Conservation (phyloP, 2,329 filamentous ascomycete species). For the Neofusicoccum parvum region DNA sequence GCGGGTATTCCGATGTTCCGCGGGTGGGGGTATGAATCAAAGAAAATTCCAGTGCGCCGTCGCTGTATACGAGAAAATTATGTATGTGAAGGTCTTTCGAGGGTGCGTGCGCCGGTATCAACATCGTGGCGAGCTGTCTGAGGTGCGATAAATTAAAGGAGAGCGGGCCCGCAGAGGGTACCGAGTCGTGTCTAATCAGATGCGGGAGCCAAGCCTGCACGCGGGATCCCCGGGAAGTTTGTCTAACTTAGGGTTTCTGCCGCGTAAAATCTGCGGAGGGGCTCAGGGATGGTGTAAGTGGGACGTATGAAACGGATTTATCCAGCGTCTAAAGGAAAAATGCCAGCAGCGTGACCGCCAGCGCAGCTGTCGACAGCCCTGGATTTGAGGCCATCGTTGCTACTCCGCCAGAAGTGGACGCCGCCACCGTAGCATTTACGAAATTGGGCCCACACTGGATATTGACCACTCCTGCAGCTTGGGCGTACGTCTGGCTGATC, state of each 20-base stretch:
- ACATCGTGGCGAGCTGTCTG: slow-evolving; percentile 11
- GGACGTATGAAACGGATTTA: not conserved
- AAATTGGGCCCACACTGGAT: slow-evolving; percentile 60
- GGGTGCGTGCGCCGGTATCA: slow-evolving; percentile 1
- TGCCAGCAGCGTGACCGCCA: slow-evolving; percentile 8
- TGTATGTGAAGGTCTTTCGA: not conserved
- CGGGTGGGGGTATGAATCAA: slow-evolving; percentile 9
- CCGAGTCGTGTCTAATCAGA: slow-evolving; percentile 7
- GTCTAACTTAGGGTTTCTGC: not conserved
- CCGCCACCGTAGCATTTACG: slow-evolving; percentile 53
- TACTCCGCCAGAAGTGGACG: slow-evolving; percentile 30
- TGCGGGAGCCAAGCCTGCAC: not conserved
- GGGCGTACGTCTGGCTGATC: slow-evolving; percentile 68
- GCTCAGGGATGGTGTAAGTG: too few relatives aligned
- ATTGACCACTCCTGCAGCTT: slow-evolving; percentile 74
- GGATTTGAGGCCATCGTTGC: not conserved
- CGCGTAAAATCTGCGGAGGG: not conserved
- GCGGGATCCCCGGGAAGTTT: slow-evolving; percentile 13
- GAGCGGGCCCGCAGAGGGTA: not conserved
- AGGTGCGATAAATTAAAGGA: slow-evolving; percentile 16
- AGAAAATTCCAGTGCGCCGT: slow-evolving; percentile 9
- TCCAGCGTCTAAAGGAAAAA: slow-evolving; percentile 1
- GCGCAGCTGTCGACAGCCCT: slow-evolving; percentile 11
- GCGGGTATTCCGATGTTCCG: not conserved
- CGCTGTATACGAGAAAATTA: slow-evolving; percentile 12